Evolutionary conservation across 148 eudicot species (phyloP), one percentile per base, ranked within the genome.

Genomic region (Rhododendron williamsianum): DNA sequence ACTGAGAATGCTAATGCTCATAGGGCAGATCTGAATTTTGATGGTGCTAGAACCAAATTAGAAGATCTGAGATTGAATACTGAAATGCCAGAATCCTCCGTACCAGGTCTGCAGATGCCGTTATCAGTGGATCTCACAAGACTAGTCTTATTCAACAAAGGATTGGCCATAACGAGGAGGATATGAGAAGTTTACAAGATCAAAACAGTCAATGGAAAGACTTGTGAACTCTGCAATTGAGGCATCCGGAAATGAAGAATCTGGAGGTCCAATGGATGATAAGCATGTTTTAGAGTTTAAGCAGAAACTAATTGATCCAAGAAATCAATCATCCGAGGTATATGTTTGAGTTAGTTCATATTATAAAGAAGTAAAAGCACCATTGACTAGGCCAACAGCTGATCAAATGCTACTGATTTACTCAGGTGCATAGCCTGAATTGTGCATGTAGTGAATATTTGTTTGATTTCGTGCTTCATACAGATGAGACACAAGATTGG

Each of bases 41-140:
- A 60, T 49, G 88, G 84, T 52, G 79, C 84, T 82, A 81, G 5
- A 43, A 69, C 84, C 30, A 82, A 83, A 89, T 83, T 85, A 60
- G 56, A 81, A 71, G 86, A 80, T 80, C 79, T 84, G 58, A 76
- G 43, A 48, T 45, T 88, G 82, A 83, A 84, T 77, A 35, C 76
- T 89, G 88, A 82, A 46, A 33, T 81, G 9, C 65, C 72, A 65
- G 88, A 79, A 73, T 78, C 88, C 63, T 85, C 85, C 43, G 78
- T 52, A 63, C 33, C 77, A 46, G 45, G 73, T 84, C 25, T 52
- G 63, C 74, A 43, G 87, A 71, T 85, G 71, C 80, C n/a, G n/a
- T 41, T 16, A 23, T 41, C 25, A 65, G 27, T 48, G 35, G 54
- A 41, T 8, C 81, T 41, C 36, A 8, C 69, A 78, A 83, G 67